phyloP scores from a whole-genome alignment of 345 rosid genomes.

The Eucalyptus caleyi region DNA sequence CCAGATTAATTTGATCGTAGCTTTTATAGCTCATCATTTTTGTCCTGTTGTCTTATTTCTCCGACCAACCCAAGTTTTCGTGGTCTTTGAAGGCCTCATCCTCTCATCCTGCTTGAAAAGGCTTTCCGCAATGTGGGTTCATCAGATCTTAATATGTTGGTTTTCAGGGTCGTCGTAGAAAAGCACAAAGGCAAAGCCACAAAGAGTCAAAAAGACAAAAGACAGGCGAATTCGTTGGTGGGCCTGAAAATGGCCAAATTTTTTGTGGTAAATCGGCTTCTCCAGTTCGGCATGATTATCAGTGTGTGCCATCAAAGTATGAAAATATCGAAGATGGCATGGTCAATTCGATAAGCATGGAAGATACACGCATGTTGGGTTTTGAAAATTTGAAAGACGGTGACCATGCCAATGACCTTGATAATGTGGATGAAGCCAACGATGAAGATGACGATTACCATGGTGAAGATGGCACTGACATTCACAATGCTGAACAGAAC shows the following conservation, averaged over 20 bases:
- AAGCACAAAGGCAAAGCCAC: background rate
- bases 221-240: background rate
- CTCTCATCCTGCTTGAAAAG: background rate
- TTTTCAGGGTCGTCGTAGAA: slow-evolving; percentile 9
- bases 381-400: slow-evolving; percentile 6
- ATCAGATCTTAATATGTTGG: background rate
- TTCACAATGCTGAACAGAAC: background rate
- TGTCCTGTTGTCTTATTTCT: background rate
- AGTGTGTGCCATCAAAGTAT: background rate
- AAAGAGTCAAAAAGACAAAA: slow-evolving; percentile 18
- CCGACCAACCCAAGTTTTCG: background rate
- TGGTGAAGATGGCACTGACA: slow-evolving; percentile 4
- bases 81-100: background rate
- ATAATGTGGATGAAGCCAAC: background rate
- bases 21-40: background rate
- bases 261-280: background rate
- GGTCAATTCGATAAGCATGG: background rate
- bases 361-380: slow-evolving; percentile 10
- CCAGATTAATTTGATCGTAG: background rate
- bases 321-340: background rate
- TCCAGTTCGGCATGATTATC: background rate
- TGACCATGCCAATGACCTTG: slow-evolving; percentile 4
- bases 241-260: background rate
- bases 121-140: background rate
- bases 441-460: slow-evolving; percentile 3